Percentiles rank a stretch among this genome's conserved stretches.
Conservation (phyloP, 2,329 filamentous ascomycete genomes). For the Trichoderma arundinaceum region DNA sequence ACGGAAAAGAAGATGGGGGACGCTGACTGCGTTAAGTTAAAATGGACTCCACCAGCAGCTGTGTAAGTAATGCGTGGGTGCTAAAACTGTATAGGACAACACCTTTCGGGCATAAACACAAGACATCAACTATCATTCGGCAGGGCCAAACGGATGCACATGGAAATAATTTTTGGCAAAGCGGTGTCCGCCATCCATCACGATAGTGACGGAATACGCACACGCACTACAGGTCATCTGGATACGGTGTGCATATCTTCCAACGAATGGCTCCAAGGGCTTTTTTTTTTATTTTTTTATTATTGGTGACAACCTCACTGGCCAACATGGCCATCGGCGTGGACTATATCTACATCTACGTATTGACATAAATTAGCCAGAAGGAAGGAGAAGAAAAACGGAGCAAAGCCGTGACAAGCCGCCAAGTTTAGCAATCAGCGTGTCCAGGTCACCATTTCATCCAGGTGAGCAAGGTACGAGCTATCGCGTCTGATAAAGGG, state of each 20-base stretch:
- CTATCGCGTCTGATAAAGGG: neutral
- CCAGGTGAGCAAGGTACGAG: neutral
- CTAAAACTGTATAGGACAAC: neutral
- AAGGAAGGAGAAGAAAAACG: neutral
- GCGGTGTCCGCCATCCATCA: neutral
- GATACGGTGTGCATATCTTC: neutral
- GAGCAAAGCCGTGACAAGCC: neutral
- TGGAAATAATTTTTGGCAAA: neutral
- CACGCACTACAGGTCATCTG: neutral
- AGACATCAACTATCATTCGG: neutral
- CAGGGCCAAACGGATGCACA: neutral
- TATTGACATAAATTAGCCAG: neutral
- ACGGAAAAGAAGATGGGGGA: neutral
- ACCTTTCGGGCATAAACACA: conserved; percentile 2
- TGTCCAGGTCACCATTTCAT: neutral
- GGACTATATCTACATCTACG: neutral
- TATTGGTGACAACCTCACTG: neutral
- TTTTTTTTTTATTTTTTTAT: neutral
- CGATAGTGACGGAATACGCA: neutral
- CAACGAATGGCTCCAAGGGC: neutral
- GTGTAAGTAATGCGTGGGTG: too few relatives aligned
- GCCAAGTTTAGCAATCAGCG: neutral
- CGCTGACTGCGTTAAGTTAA: neutral
- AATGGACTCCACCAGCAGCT: too few relatives aligned
- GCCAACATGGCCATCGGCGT: neutral